Base-by-base conservation (phyloP, 306 rosid genomes). In the Herpetospermum pedunculosum region DNA sequence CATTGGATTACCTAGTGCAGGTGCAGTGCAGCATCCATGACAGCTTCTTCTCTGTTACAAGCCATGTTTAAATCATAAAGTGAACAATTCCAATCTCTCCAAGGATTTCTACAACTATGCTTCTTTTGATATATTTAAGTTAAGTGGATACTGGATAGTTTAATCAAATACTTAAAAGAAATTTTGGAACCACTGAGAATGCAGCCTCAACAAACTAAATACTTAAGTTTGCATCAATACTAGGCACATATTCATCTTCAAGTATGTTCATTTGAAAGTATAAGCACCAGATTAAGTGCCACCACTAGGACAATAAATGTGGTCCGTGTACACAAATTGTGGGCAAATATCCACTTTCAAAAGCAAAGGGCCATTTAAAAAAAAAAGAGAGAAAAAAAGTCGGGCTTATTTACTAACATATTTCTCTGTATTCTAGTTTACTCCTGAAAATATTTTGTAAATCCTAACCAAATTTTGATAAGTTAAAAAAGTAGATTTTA, bases 21-120 rank as follows among this genome's bases (percentile, higher is more conserved):
- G 85, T 52, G 83, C 76, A 71, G 80, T 70, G 82, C 77, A 79
- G 85, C 88, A 80, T 83, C 96, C 95, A 80, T 84, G 79, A 81
- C 97, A 88, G 84, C 98, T 88, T 84, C 98, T 94, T 96, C 74
- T 85, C 98, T 91, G 96, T 91, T 89, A 62, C 87, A 89, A 87
- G 83, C 81, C 64, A 83, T 88, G 85, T 88, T 75, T 70, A 77
- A 81, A 87, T 75, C 73, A 77, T 64, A 77, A 73, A 86, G 34
- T 82, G 89, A 89, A 87, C 77, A 85, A 54, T 76, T 81, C 86
- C 55, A 48, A 62, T 30, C 38, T 35, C 65, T 79, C 37, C 69
- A 78, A 77, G 32, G 12, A 37, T 4, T n/a, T 63, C 48, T 10
- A 60, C n/a, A 63, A 26, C 29, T 25, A 68, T 14, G 53, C 53